Base-by-base conservation (phyloP, 2,329 filamentous ascomycete species). In the Colletotrichum higginsianum region DNA sequence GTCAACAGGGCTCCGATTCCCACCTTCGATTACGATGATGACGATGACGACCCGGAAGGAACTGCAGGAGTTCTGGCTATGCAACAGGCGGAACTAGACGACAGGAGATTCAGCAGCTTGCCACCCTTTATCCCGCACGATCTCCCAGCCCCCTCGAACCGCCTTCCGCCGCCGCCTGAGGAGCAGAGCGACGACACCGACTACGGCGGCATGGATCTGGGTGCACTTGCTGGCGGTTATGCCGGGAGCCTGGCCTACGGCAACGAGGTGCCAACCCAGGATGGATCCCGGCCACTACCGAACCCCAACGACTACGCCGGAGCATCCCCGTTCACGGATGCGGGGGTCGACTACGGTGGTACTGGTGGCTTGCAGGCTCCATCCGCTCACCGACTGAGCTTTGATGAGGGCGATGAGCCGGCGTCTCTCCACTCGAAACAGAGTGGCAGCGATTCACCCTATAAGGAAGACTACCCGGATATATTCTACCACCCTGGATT, bases 401-500 rank as follows among this genome's bases (percentile, higher is more conserved):
- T 96, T 76, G 96, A 98, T 76, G 94, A 98, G 79, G 96, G 94
- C 2, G 96, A 98, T 75, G 96, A 98, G 80, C 87, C 86, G 16
- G 87, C 87, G 21, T 90, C 88, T 1, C 75, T 91, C 56, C 81
- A 89, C 79, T 86, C 88, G 9, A 88, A 83, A 67, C 86, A 82
- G 74, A 92, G 84, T 76, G 89, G 83, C 47, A 91, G 89, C 75
- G 91, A 94, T 47, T 93, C 91, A 38, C 91, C 92, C 1, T 82
- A 84, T 46, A 90, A 90, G 74, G 91, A 93, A 53, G 94, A 95
- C 67, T 94, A 94, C 73, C 93, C 93, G 21, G 96, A 98, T 76
- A 91, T 98, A 79, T 98, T 98, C 79, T 99, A 97, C 80, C 95
- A 98, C 77, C 95, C 95, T 21, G 94, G 94, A 49, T 90, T 95